Conservation (phyloP, 129 eudicot species). For the Oenanthe sinensis region DNA sequence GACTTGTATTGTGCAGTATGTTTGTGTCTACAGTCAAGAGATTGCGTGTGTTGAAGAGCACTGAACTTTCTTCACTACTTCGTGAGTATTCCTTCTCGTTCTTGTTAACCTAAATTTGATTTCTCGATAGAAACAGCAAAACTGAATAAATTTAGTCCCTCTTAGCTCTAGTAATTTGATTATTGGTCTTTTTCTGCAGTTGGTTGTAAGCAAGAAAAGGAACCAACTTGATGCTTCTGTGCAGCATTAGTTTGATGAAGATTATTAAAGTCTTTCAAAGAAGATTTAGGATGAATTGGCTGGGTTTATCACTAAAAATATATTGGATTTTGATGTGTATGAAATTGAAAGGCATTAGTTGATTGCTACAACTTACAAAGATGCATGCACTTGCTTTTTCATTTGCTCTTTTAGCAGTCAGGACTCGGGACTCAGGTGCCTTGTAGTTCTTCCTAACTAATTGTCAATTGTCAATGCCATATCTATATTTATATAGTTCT, state of each 20-base stretch:
- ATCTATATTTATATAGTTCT: neutral
- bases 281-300: neutral
- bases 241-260: neutral
- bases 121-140: neutral
- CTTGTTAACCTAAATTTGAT: neutral
- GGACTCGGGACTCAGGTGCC: neutral
- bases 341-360: constrained; percentile 4
- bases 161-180: neutral
- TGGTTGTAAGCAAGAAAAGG: constrained; percentile 5
- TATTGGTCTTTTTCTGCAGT: neutral
- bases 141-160: neutral
- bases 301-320: neutral
- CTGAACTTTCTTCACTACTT: constrained; percentile 10
- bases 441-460: neutral
- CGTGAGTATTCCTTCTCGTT: neutral
- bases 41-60: constrained; percentile 9
- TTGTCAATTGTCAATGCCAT: neutral
- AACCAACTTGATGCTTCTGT: neutral
- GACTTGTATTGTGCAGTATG: constrained; percentile 6
- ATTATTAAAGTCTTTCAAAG: neutral
- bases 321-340: constrained; percentile 4
- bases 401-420: neutral
- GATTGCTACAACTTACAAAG: neutral
- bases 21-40: constrained; percentile 10
- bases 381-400: neutral